Evolutionary conservation across 257 asterid genomes (phyloP).

Genomic region (Gentiana dahurica): DNA sequence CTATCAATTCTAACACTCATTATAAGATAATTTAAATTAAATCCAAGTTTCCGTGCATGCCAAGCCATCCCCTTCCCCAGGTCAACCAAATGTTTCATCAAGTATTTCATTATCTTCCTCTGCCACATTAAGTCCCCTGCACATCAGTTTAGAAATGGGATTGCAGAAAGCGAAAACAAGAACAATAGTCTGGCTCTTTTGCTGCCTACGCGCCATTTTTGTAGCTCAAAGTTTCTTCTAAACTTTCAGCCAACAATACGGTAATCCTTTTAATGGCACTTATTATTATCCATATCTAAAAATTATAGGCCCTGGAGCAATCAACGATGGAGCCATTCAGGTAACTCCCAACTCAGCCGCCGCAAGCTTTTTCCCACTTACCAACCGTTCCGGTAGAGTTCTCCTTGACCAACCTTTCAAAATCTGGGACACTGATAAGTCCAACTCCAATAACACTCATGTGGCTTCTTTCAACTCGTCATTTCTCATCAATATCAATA

Average conservation of each 20-base stretch:
- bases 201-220: neutral
- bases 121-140: no score
- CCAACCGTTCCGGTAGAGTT: constrained; percentile 11
- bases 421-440: constrained; percentile 14
- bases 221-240: constrained; percentile 3
- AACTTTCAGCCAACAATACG: constrained; percentile 10
- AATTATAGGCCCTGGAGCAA: constrained; percentile 4
- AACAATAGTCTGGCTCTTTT: constrained; percentile 6
- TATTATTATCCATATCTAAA: neutral
- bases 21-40: no score
- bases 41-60: no score
- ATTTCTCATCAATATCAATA: constrained; percentile 6
- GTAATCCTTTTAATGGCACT: constrained; percentile 2
- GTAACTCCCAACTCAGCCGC: constrained; percentile 12
- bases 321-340: constrained; percentile 16
- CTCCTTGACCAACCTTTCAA: constrained; percentile 12
- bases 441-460: neutral
- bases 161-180: neutral
- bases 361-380: neutral
- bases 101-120: no score
- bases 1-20: no score
- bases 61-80: no score
- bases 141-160: no score
- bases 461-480: constrained; percentile 25
- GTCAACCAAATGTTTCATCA: no score